Evolutionary conservation across 495 filamentous ascomycete genomes (phyloP), one percentile per base, ranked within the genome.

Genomic region (Apodospora peruviana): DNA sequence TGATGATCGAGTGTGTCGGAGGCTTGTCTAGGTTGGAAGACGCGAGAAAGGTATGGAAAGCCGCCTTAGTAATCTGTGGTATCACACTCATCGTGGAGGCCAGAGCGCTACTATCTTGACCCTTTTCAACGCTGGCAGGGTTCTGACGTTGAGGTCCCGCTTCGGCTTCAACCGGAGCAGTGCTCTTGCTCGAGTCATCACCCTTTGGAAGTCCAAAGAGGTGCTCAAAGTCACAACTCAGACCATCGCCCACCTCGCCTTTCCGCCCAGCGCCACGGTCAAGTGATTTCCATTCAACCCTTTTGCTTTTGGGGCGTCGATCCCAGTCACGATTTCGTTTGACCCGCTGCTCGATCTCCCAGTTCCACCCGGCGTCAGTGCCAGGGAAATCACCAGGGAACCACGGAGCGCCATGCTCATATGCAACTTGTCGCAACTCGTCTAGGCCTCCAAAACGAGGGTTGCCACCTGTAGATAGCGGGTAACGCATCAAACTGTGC

Each of bases 381-480:
- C 87, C 89, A 0, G 88, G 90, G 48, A 81, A 90, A 64, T 97
- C 93, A 20, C 79, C 88, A 0, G 93, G 93, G 62, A 96, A 98
- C 82, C 85, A 94, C 10, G 87, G 79, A 24, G 72, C 70, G 1
- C 80, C 81, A n/a, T 80, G 76, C 63, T 96, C 90, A 59, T 95
- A 96, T 8, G 81, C 71, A 27, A 95, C 71, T 64, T 98, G 94
- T 46, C 84, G 74, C 44, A 82, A 74, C 62, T 97, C 84, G 21
- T 86, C 75, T 22, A 96, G 55, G 2, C 93, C 91, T 16, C 89
- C 91, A 55, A 96, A 89, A 23, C 85, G 76, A 8, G 87, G 81
- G 39, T 86, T 90, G 2, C 86, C 81, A 20, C 88, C 87, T 10
- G 83, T 84, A 2, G 86, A 88, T 1, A 94, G 72, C 0, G 90